phyloP scores from a whole-genome alignment of 1,284 basidiomycete species.

The Ceratobasidium sp. region DNA sequence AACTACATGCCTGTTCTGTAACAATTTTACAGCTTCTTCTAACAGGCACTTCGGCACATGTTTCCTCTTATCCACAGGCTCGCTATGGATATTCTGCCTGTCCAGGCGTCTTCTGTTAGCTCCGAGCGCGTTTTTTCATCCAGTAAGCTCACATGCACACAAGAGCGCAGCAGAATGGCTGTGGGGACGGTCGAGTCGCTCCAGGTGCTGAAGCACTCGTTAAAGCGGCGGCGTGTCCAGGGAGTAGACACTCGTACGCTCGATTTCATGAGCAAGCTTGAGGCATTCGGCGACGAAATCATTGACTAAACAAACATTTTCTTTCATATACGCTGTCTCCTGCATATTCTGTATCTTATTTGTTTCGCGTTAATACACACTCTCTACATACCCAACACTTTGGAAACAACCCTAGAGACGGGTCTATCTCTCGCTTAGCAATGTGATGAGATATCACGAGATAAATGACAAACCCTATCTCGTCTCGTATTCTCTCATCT shows the following conservation, averaged over 20 bases:
- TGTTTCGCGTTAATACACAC: not conserved
- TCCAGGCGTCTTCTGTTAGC: constrained; percentile 3
- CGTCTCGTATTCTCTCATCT: constrained; percentile 29
- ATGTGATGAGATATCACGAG: not conserved
- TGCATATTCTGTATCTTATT: not conserved
- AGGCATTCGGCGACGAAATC: not conserved
- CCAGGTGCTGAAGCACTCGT: constrained; percentile 12
- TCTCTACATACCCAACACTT: not conserved
- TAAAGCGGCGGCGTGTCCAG: not conserved
- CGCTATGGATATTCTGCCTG: constrained; percentile 11
- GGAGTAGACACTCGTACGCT: not conserved
- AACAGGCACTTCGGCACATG: not conserved
- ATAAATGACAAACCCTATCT: not conserved
- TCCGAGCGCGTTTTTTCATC: constrained; percentile 23
- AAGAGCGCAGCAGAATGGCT: not conserved
- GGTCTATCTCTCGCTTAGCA: not conserved
- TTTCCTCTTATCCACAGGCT: constrained; percentile 1
- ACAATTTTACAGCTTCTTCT: not conserved
- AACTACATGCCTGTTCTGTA: not conserved
- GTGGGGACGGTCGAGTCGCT: not conserved
- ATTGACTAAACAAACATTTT: not conserved
- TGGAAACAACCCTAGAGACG: not conserved
- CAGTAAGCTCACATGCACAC: constrained; percentile 17
- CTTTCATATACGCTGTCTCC: not conserved
- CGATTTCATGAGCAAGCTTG: constrained; percentile 2